These are phyloP conservation scores for Puccinia coronata DNA, from an alignment of 1,284 basidiomycete species.

Conservation along the genomic window DNA sequence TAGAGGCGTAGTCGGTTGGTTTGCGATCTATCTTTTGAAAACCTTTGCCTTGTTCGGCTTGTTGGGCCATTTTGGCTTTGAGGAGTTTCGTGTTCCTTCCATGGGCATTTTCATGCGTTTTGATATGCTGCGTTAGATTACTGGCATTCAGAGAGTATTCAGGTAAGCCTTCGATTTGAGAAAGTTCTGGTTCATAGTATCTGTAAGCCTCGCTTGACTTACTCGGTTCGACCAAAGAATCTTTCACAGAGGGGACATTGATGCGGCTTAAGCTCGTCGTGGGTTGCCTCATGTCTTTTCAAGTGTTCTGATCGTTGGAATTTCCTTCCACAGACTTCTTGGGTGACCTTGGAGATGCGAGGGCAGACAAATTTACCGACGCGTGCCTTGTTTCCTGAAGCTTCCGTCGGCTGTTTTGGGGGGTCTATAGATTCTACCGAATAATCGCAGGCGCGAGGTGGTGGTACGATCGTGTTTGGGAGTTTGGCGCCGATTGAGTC, in stretches of 20 bases:
- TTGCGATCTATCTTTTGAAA: too few species aligned
- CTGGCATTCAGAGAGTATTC: neutral
- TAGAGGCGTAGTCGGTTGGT: too few species aligned
- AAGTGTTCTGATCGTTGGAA: constrained; percentile 30
- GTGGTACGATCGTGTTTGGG: too few species aligned
- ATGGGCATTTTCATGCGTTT: constrained; percentile 20
- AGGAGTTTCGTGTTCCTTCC: constrained; percentile 31
- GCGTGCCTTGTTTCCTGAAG: neutral
- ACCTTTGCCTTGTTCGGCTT: neutral
- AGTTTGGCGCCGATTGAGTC: too few species aligned
- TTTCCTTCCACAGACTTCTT: constrained; percentile 5
- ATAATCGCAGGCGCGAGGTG: too few species aligned
- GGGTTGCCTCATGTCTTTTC: constrained; percentile 26
- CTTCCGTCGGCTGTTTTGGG: neutral
- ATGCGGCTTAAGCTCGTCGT: neutral
- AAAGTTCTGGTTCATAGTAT: neutral
- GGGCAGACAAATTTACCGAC: constrained; percentile 7
- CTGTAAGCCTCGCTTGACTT: neutral
- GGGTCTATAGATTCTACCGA: too few species aligned
- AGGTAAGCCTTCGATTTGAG: neutral
- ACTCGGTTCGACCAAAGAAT: constrained; percentile 24
- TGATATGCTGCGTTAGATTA: constrained; percentile 15
- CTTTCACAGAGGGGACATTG: constrained; percentile 14
- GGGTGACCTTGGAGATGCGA: neutral
- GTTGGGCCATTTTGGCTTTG: neutral